Conservation (phyloP, 495 filamentous ascomycete species). For the Xylaria cubensis region DNA sequence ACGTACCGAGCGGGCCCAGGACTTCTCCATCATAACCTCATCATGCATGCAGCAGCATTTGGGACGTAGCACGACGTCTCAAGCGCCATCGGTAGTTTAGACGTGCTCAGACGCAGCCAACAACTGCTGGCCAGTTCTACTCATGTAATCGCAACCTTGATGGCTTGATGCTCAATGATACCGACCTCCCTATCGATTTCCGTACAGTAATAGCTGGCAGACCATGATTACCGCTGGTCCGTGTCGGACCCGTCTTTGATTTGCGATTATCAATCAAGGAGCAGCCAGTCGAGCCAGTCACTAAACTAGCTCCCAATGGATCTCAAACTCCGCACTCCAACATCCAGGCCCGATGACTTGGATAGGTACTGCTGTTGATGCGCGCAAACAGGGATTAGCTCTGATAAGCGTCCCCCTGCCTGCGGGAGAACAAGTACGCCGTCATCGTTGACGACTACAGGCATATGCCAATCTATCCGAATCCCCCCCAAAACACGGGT, state of each 20-base stretch:
- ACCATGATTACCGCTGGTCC: background rate
- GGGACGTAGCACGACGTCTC: background rate
- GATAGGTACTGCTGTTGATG: background rate
- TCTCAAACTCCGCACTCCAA: constrained; percentile 7
- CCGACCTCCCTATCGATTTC: background rate
- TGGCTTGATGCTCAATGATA: background rate
- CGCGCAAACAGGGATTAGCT: constrained; percentile 14
- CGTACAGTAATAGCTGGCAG: background rate
- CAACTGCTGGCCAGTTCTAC: background rate
- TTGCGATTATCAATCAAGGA: constrained; percentile 10
- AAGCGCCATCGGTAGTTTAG: background rate
- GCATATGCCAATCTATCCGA: background rate
- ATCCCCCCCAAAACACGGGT: background rate
- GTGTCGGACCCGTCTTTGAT: background rate
- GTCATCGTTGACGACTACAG: constrained; percentile 18
- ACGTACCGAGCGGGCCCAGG: constrained; percentile 4
- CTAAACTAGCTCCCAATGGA: background rate
- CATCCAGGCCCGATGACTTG: background rate
- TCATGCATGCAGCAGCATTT: background rate
- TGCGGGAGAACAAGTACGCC: background rate
- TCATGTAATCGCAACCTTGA: background rate
- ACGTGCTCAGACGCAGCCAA: background rate
- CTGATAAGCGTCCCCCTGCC: constrained; percentile 3
- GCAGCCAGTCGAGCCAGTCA: background rate
- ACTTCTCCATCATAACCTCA: background rate